These are phyloP conservation scores for Acmispon strigosus DNA, from an alignment of 306 rosid genomes.

Conservation along the genomic window DNA sequence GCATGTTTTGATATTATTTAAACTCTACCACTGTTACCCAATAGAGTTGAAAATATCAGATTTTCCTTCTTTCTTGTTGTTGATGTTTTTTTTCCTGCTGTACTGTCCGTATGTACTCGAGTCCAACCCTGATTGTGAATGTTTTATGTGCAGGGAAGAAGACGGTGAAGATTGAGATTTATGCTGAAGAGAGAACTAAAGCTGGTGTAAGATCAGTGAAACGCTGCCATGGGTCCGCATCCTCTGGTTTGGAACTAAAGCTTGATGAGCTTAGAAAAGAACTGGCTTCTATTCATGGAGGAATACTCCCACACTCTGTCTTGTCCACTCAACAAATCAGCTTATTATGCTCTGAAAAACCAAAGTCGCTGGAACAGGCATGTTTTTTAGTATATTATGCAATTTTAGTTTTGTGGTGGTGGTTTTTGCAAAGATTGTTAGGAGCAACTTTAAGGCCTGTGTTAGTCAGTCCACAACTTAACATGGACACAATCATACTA, in stretches of 20 bases:
- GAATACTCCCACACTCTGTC: constrained; percentile 82
- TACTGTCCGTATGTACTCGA: neutral
- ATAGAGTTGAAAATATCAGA: neutral
- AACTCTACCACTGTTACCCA: neutral
- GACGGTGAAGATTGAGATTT: constrained; percentile 53
- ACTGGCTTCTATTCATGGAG: constrained; percentile 63
- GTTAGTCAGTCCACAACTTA: too few species aligned
- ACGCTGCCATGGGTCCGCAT: constrained; percentile 43
- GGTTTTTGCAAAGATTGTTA: neutral
- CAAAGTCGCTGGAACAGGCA: constrained; percentile 64
- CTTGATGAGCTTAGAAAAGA: constrained; percentile 79
- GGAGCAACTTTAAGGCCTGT: too few species aligned
- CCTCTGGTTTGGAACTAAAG: constrained; percentile 65
- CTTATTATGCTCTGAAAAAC: constrained; percentile 62
- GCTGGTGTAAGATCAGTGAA: constrained; percentile 43
- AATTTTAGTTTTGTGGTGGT: neutral
- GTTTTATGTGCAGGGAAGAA: constrained; percentile 47
- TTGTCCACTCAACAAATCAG: constrained; percentile 74
- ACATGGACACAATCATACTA: too few species aligned
- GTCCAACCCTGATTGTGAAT: neutral
- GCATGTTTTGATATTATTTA: neutral
- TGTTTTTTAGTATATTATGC: constrained; percentile 11
- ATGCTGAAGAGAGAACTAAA: constrained; percentile 38
- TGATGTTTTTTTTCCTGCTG: constrained; percentile 2
- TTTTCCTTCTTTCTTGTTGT: neutral